These are phyloP conservation scores for Trametes sp. DNA, from an alignment of 1,284 basidiomycete species.

Conservation along the genomic window DNA sequence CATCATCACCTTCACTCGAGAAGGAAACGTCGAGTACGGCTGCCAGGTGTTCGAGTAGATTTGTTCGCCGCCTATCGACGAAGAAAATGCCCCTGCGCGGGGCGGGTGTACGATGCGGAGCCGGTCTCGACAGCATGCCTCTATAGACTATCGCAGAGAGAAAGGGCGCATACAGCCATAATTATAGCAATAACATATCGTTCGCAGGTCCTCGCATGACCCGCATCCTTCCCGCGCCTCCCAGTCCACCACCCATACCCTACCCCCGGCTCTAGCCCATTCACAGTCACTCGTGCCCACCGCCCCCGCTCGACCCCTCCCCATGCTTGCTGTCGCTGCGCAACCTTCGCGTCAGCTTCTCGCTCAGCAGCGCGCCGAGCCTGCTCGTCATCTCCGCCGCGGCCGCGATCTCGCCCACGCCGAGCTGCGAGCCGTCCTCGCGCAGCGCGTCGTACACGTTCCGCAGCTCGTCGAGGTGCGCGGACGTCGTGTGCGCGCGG, in stretches of 20 bases:
- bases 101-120: neutral
- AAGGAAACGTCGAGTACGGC: slow-evolving; percentile 60
- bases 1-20: slow-evolving; percentile 65
- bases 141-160: neutral
- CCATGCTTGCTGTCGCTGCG: neutral
- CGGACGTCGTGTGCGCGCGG: slow-evolving; percentile 26
- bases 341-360: slow-evolving; percentile 26
- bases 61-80: neutral
- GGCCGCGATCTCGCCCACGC: slow-evolving; percentile 28
- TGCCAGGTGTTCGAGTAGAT: slow-evolving; percentile 47
- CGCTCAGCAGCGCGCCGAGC: slow-evolving; percentile 25
- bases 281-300: neutral
- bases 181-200: slow-evolving; percentile 19
- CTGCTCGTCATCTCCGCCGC: slow-evolving; percentile 25
- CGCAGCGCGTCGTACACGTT: slow-evolving; percentile 25
- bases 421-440: slow-evolving; percentile 31
- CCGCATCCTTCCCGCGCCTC: no score
- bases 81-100: neutral
- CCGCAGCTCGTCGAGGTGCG: slow-evolving; percentile 27
- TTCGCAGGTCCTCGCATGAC: neutral
- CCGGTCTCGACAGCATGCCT: neutral
- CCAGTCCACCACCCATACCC: neutral
- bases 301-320: neutral
- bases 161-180: neutral
- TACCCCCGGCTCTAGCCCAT: neutral